Evolutionary conservation across 1,284 basidiomycete genomes (phyloP), one percentile per base, ranked within the genome.

Genomic region (Dichomitus squalens): DNA sequence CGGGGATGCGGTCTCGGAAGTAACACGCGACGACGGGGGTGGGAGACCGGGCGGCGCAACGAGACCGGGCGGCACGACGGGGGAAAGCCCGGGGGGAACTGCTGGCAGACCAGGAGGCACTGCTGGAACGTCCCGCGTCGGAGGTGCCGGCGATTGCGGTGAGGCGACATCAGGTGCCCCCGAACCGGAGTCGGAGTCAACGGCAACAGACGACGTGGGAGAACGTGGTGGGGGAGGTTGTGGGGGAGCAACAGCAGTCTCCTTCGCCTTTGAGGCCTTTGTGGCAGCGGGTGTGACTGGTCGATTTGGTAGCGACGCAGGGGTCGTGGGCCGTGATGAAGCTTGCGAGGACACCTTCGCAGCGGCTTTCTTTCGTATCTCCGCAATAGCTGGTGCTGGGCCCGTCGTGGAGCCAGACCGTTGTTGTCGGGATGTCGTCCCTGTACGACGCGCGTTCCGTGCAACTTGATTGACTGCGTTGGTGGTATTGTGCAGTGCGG

Each of bases 11-110:
- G 80, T 79, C 18, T 76, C 69, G 0, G 59, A 57, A 79, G 79
- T 43, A 78, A 73, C 25, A 78, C 78, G 48, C 80, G 81, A 59
- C 18, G 75, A 77, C 29, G 80, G 84, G 29, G 76, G 76, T 33
- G 80, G 76, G 49, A 91, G 79, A 11, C 87, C 86, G 4, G 87
- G 88, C 23, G 91, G 90, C 3, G 83, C 85, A 46, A 84, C 76
- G 36, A 90, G 80, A 35, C 85, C 82, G 6, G 82, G 82, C 33
- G 83, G 82, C 5, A 75, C 69, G 40, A 75, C 74, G 34, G 77
- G 75, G 0, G 56, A 57, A 61, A 84, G 72, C 36, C 74, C 75
- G 9, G 75, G 75, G 14, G 80, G 77, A 1, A 71, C 64, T 11
- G 73, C 69, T 9, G 69, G 76, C 27, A 74, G 58, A 44, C 76